phyloP scores from a whole-genome alignment of 164 flowering plant species.

The grape (Vitis vinifera) region ASM3070453v1 NC_081809.1:15790001-15790500 shows the following conservation, averaged over 20 bases:
- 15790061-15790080: conserved; percentile 80
- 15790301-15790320: conserved; percentile 82
- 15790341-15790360: conserved; percentile 69
- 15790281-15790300: conserved; percentile 97
- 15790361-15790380: conserved; percentile 56
- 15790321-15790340: conserved; percentile 51
- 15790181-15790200: neutral
- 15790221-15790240: neutral
- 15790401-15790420: neutral
- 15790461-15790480: too few species aligned
- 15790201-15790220: neutral
- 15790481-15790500: conserved; percentile 73
- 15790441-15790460: too few species aligned
- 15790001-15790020: too few species aligned
- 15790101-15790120: conserved; percentile 92
- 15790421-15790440: too few species aligned
- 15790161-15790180: conserved; percentile 25
- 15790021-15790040: too few species aligned
- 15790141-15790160: conserved; percentile 84
- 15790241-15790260: conserved; percentile 10
- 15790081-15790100: conserved; percentile 70
- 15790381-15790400: conserved; percentile 84
- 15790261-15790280: conserved; percentile 38
- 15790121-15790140: conserved; percentile 84
- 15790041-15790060: too few species aligned